Evolutionary conservation across 257 asterid species (phyloP).

Genomic region (Lycium barbarum): DNA sequence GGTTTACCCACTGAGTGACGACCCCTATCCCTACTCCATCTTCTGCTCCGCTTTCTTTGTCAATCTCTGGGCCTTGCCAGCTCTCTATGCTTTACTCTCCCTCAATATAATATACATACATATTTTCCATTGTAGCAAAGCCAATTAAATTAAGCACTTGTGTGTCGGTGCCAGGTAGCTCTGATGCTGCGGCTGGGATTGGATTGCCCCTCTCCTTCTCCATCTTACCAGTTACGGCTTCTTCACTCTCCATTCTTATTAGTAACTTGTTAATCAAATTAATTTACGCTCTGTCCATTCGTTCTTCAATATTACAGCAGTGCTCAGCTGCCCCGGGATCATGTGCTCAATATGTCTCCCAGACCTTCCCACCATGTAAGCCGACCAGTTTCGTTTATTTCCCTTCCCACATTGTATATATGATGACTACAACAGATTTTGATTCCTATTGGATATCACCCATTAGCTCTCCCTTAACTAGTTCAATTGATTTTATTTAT

Average conservation of each 20-base stretch:
- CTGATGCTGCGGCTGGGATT: conserved; percentile 31
- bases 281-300: neutral
- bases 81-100: neutral
- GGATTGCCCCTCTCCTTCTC: conserved; percentile 33
- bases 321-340: conserved; percentile 43
- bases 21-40: conserved; percentile 20
- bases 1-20: conserved; percentile 13
- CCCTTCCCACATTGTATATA: too few species aligned
- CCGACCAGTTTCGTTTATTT: neutral
- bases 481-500: too few species aligned
- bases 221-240: neutral
- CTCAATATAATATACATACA: neutral
- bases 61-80: neutral
- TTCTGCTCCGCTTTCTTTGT: neutral
- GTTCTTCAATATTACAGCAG: neutral
- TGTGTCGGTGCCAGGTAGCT: conserved; percentile 11
- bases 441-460: neutral
- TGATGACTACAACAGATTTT: neutral
- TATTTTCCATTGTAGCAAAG: neutral
- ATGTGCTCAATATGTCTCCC: conserved; percentile 61
- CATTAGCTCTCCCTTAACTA: too few species aligned
- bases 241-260: neutral
- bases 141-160: too few species aligned
- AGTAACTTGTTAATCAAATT: neutral
- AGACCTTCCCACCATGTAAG: conserved; percentile 45